phyloP scores from a whole-genome alignment of 306 rosid species.

The Medicago arabica region DNA sequence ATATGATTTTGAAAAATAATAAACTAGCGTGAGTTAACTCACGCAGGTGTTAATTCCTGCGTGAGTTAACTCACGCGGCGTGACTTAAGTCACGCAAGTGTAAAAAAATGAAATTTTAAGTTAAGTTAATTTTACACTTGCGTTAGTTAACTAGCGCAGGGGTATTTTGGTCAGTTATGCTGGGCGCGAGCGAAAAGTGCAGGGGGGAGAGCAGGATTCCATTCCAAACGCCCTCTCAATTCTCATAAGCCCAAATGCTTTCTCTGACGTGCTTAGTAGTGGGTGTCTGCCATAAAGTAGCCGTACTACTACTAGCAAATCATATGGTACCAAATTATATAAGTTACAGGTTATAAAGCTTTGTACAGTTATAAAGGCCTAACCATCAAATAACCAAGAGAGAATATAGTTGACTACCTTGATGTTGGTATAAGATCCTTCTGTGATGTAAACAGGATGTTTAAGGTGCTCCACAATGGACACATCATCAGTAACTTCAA shows the following conservation, averaged over 20 bases:
- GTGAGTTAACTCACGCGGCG: too few species aligned
- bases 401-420: conserved; percentile 62
- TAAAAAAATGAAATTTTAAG: too few species aligned
- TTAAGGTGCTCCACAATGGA: conserved; percentile 88
- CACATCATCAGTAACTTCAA: conserved; percentile 96
- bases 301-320: conserved; percentile 15
- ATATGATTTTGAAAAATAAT: too few species aligned
- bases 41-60: too few species aligned
- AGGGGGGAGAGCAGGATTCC: too few species aligned
- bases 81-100: too few species aligned
- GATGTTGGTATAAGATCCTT: conserved; percentile 96
- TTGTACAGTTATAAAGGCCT: conserved; percentile 6
- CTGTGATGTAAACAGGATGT: conserved; percentile 84
- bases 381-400: conserved; percentile 24
- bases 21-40: too few species aligned
- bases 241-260: background rate
- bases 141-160: too few species aligned
- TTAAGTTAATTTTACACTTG: too few species aligned
- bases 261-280: conserved; percentile 1
- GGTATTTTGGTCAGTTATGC: too few species aligned
- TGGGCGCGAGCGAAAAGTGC: too few species aligned
- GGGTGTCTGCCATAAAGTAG: background rate
- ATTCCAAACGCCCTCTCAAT: background rate
- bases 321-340: background rate
- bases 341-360: conserved; percentile 10